Base-by-base conservation (phyloP, 257 asterid genomes). In the Pogostemon cablin region DNA sequence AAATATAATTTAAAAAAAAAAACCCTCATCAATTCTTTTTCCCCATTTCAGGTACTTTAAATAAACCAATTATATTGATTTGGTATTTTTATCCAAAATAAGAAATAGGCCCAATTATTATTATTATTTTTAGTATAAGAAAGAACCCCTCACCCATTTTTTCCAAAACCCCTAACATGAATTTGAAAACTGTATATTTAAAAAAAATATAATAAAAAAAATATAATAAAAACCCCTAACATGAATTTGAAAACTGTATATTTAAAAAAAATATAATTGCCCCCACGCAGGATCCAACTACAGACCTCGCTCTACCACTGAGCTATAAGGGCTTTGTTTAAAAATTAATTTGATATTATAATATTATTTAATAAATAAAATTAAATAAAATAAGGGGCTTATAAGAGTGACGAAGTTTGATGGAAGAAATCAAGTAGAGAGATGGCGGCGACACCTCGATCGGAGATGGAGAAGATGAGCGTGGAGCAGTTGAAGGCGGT, bases 401-500 rank as follows among this genome's bases (percentile, higher is more conserved):
- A 59, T 59, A 39, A 60, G 8, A 41, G 15, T 15, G 15, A 4
- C 11, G 38, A 15, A 71, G 11, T 15, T 55, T 48, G 43, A 54
- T 55, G 43, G 60, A 50, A 65, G 11, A 42, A 37, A 49, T 46
- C 62, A 46, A 10, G 47, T 0, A 32, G 58, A 65, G 72, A 39
- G 8, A 57, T 74, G 88, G 78, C 87, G 79, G 73, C 75, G 80
- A 59, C 83, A 65, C 62, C 87, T 12, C 71, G 86, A 49, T 68
- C 80, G 69, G 96, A 87, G 78, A 62, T 91, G 17, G 93, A 89
- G 73, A 89, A 87, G 77, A 67, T 91, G 81, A 85, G 95, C 78
- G 58, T 87, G 0, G 98, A 91, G 71, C 98, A 91, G 81, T 81
- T 91, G 4, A 89, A 72, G 66, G 95, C 89, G 3, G 74, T 91